Base-by-base conservation (phyloP, 2,329 filamentous ascomycete species). In the Arthrobotrys musiformis region DNA sequence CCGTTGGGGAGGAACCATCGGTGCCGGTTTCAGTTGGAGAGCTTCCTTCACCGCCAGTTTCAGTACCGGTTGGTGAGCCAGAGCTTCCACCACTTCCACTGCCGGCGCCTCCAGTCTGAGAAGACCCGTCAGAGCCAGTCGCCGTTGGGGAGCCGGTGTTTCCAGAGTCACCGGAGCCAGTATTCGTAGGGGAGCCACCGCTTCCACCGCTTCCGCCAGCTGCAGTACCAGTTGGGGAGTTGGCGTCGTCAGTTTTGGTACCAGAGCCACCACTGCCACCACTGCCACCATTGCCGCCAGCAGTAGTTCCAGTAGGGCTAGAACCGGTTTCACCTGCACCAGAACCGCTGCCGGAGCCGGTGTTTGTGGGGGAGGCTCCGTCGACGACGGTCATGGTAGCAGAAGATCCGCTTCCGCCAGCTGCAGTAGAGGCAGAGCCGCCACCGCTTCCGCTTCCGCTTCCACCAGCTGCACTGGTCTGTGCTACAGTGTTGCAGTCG, bases 221-320 rank as follows among this genome's bases (percentile, higher is more conserved):
- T 1, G 35, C 30, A 54, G 68, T 64, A 30, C 22, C 28, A 19
- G 56, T 70, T 37, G 58, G 68, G 17, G 68, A 64, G 15, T 19
- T 13, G 17, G 30, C 42, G 11, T 17, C 66, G 30, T 42, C 52
- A 22, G 52, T 61, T 2, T 9, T 40, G 5, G 54, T 54, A 8
- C 50, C 50, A 46, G 30, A 52, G 52, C 52, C 70, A 28, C 70
- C 61, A 17, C 35, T 61, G 9, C 68, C 68, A 46, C 56, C 64
- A 19, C 35, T 48, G 11, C 35, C 64, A 48, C 46, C 46, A 24
- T 28, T 3, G 5, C 66, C 66, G 52, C 35, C 58, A 28, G 68
- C 52, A 5, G 24, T 46, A 17, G 68, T 62, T 13, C 28, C 48
- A 26, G 66, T 58, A 15, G 66, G 66, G 19, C 17, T 48, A 15